A percentile compares a stretch with the other conserved stretches of the same genome.
These are phyloP conservation scores for Beauveria asiatica DNA, from an alignment of 2,329 filamentous ascomycete species.

Conservation along the genomic window DNA sequence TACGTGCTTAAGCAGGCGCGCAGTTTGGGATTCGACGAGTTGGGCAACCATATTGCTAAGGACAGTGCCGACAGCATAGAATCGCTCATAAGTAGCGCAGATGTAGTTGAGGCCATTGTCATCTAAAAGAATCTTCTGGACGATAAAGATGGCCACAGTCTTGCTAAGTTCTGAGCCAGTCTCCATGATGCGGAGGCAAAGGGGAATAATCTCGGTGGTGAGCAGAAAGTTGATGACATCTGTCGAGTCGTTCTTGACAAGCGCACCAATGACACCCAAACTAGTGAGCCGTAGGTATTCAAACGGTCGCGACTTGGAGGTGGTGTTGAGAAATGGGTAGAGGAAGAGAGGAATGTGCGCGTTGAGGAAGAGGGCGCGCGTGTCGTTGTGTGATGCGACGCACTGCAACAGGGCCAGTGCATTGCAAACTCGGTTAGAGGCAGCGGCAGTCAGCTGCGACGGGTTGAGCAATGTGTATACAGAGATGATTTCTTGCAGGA, in stretches of 20 bases:
- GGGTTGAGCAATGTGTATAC: slow-evolving; percentile 96
- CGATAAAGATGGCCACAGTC: slow-evolving; percentile 98
- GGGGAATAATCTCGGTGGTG: slow-evolving; percentile 95
- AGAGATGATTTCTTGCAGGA: slow-evolving; percentile 97
- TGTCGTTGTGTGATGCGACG: slow-evolving; percentile 95
- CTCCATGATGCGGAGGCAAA: slow-evolving; percentile 98
- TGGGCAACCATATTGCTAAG: slow-evolving; percentile 98
- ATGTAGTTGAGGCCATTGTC: slow-evolving; percentile 97
- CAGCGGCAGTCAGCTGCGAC: slow-evolving; percentile 93
- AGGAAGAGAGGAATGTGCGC: slow-evolving; percentile 96
- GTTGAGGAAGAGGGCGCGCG: slow-evolving; percentile 83
- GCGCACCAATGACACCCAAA: slow-evolving; percentile 87
- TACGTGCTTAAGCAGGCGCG: slow-evolving; percentile 91
- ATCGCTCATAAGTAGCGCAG: slow-evolving; percentile 95
- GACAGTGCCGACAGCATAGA: slow-evolving; percentile 95
- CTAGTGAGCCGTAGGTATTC: slow-evolving; percentile 95
- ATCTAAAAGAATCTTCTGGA: slow-evolving; percentile 96
- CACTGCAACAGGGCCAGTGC: slow-evolving; percentile 92
- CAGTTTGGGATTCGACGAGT: slow-evolving; percentile 94
- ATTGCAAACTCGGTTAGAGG: slow-evolving; percentile 95
- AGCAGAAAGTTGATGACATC: slow-evolving; percentile 99
- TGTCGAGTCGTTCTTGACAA: slow-evolving; percentile 97
- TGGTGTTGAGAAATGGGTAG: slow-evolving; percentile 97
- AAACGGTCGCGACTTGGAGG: slow-evolving; percentile 93
- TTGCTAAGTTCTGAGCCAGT: slow-evolving; percentile 97